phyloP scores from a whole-genome alignment of 2,329 filamentous ascomycete species.

The Colletotrichum sp. region DNA sequence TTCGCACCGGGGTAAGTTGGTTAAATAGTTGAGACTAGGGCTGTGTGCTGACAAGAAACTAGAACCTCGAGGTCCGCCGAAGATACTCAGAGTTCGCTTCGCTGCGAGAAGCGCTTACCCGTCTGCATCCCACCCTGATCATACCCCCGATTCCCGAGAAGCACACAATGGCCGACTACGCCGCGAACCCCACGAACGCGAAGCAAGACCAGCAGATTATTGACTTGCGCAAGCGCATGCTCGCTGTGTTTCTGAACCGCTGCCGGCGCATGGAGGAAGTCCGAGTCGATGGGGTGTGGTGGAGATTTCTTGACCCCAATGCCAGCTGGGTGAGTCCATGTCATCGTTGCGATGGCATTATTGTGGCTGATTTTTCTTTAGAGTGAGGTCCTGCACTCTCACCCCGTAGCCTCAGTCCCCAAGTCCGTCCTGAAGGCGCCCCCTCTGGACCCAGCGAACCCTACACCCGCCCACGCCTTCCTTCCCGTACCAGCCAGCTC shows the following conservation, averaged over 20 bases:
- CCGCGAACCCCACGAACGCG: conserved; percentile 95
- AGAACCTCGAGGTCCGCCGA: conserved; percentile 95
- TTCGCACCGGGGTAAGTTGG: conserved; percentile 81
- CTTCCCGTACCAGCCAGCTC: conserved; percentile 86
- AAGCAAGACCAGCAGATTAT: conserved; percentile 98
- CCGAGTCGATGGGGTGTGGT: conserved; percentile 92
- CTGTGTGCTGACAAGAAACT: background rate
- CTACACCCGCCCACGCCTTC: conserved; percentile 83
- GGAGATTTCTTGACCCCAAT: conserved; percentile 97
- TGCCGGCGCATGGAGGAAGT: conserved; percentile 93
- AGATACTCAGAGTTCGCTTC: conserved; percentile 97
- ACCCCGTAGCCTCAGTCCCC: conserved; percentile 88
- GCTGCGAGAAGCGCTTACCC: conserved; percentile 84
- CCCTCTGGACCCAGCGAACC: conserved; percentile 94
- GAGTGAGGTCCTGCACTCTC: conserved; percentile 94
- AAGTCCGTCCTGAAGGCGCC: conserved; percentile 95
- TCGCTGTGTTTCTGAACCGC: conserved; percentile 92
- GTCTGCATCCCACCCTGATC: conserved; percentile 92
- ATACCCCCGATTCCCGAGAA: conserved; percentile 98
- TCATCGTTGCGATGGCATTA: background rate
- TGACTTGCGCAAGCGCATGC: conserved; percentile 94
- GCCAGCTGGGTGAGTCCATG: conserved; percentile 83
- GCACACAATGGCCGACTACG: conserved; percentile 98
- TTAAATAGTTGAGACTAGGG: background rate
- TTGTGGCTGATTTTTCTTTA: conserved; percentile 42